Conservation (phyloP, 108 stramenopile species). For the Pseudonitzschia multiseries region DNA sequence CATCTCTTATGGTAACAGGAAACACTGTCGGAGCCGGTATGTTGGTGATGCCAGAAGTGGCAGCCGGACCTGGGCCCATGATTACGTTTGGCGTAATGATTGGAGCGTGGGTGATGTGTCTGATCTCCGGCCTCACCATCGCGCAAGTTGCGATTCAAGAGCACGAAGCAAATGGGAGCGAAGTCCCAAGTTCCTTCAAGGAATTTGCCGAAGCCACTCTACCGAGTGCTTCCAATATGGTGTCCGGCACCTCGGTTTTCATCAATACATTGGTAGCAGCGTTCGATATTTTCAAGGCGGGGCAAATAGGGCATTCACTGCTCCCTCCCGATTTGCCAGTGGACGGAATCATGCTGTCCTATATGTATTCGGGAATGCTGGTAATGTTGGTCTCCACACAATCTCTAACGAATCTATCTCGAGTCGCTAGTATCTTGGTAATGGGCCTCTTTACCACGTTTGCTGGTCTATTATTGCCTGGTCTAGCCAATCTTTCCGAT, state of each 20-base stretch:
- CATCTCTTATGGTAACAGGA: conserved; percentile 65
- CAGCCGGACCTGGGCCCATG: conserved; percentile 53
- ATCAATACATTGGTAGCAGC: conserved; percentile 60
- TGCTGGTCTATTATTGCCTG: conserved; percentile 56
- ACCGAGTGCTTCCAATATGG: conserved; percentile 37
- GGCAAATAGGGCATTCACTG: conserved; percentile 24
- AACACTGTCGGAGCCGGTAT: conserved; percentile 80
- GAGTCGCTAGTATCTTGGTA: conserved; percentile 49
- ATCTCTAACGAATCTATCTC: conserved; percentile 43
- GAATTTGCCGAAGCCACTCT: conserved; percentile 69
- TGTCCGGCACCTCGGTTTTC: conserved; percentile 49
- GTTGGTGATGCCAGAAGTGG: conserved; percentile 64
- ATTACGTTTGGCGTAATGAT: conserved; percentile 49
- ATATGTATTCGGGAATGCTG: conserved; percentile 26
- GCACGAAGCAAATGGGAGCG: conserved; percentile 48
- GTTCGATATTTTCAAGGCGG: conserved; percentile 52
- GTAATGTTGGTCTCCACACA: conserved; percentile 43
- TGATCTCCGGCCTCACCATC: conserved; percentile 69
- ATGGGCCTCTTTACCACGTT: conserved; percentile 60
- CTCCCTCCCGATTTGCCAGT: not conserved
- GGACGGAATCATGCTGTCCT: conserved; percentile 19
- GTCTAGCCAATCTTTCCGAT: conserved; percentile 53
- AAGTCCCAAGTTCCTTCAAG: conserved; percentile 60
- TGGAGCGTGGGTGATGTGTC: conserved; percentile 60
- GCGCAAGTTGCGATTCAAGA: conserved; percentile 76